These are phyloP conservation scores for Naumovozyma baii DNA, from an alignment of 805 yeast genomes.

Conservation along the genomic window DNA sequence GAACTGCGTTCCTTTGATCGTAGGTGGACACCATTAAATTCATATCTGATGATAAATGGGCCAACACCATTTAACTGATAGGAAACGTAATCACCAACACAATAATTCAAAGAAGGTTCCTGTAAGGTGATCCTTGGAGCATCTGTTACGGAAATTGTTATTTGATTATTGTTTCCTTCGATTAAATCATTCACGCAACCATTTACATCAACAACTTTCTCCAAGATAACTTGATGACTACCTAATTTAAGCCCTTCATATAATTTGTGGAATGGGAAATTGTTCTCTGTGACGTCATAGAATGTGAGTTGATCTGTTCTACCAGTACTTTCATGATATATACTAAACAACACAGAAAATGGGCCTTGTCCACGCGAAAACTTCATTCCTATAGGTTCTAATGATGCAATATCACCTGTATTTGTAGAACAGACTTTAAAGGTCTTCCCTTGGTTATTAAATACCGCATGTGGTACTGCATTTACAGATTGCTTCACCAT, in stretches of 20 bases:
- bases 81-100: constrained; percentile 87
- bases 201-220: constrained; percentile 51
- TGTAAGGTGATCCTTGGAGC: constrained; percentile 55
- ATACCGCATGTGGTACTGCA: constrained; percentile 50
- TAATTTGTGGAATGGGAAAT: constrained; percentile 34
- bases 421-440: constrained; percentile 42
- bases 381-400: constrained; percentile 47
- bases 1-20: constrained; percentile 44
- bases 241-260: constrained; percentile 57
- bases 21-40: constrained; percentile 54
- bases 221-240: constrained; percentile 50
- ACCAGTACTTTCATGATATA: constrained; percentile 54
- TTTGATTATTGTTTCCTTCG: constrained; percentile 29
- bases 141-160: constrained; percentile 58
- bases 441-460: constrained; percentile 38
- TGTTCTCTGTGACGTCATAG: constrained; percentile 32
- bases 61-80: constrained; percentile 69
- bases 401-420: constrained; percentile 24
- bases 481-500: constrained; percentile 44
- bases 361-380: constrained; percentile 50
- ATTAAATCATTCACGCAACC: constrained; percentile 52
- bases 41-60: constrained; percentile 69
- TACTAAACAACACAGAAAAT: constrained; percentile 44
- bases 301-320: constrained; percentile 39
- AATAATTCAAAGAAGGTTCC: constrained; percentile 43